phyloP scores from a whole-genome alignment of 179 eudicot genomes.

The Monotropa hypopitys region DNA sequence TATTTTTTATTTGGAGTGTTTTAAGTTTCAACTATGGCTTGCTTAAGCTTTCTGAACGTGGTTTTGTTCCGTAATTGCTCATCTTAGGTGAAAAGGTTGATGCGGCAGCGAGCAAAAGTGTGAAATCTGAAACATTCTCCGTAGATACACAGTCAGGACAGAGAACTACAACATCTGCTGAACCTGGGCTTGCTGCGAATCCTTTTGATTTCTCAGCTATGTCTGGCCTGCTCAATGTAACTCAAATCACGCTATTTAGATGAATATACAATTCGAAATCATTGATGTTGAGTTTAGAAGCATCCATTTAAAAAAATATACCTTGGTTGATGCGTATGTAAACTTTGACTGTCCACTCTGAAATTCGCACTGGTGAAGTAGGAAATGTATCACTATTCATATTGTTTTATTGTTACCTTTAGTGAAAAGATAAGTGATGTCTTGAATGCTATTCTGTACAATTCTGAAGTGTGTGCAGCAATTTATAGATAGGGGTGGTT shows the following conservation, averaged over 20 bases:
- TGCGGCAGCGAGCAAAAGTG: slow-evolving; percentile 20
- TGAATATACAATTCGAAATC: background rate
- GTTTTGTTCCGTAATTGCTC: background rate
- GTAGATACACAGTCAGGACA: slow-evolving; percentile 39
- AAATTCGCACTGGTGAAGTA: background rate
- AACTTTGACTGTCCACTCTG: background rate
- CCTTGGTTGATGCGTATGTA: background rate
- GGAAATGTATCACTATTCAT: background rate
- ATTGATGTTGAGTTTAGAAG: background rate
- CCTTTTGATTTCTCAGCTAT: slow-evolving; percentile 98
- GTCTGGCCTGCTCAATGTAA: slow-evolving; percentile 88
- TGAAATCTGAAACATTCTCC: slow-evolving; percentile 34
- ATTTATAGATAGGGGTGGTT: background rate
- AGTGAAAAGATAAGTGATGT: background rate
- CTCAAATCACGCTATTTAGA: slow-evolving; percentile 10
- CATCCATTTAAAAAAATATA: background rate
- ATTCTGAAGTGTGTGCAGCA: background rate
- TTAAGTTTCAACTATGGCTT: background rate
- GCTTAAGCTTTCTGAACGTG: background rate
- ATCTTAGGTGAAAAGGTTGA: slow-evolving; percentile 26
- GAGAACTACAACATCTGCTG: slow-evolving; percentile 32
- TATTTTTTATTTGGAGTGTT: background rate
- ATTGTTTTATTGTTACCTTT: background rate
- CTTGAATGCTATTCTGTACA: background rate
- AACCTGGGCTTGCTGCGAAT: slow-evolving; percentile 45